Conservation (phyloP, 371 early-diverging fungal species). For the Amoeboaphelidium occidentale region DNA sequence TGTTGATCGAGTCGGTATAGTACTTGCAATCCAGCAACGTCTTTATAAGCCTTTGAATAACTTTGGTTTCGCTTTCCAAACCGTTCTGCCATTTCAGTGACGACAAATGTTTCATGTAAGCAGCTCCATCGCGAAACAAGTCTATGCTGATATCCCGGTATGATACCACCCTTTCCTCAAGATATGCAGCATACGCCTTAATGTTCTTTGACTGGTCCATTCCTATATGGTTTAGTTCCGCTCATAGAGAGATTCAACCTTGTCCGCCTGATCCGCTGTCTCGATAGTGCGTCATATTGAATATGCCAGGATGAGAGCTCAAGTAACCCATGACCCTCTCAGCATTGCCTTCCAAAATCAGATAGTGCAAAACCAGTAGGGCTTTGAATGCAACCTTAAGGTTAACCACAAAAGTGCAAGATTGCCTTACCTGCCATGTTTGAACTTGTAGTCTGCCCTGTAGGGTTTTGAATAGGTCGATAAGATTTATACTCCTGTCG, state of each 20-base stretch:
- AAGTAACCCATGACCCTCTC: slow-evolving; percentile 40
- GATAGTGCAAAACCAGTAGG: slow-evolving; percentile 52
- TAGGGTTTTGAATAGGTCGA: not conserved
- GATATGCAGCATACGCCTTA: slow-evolving; percentile 48
- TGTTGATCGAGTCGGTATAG: slow-evolving; percentile 52
- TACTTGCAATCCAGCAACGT: slow-evolving; percentile 48
- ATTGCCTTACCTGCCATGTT: not conserved
- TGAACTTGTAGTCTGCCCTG: not conserved
- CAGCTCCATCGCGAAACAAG: slow-evolving; percentile 19
- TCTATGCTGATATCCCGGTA: slow-evolving; percentile 49
- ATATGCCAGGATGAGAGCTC: slow-evolving; percentile 24
- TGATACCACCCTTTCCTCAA: slow-evolving; percentile 46
- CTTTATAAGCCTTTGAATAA: slow-evolving; percentile 53
- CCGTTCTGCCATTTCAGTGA: slow-evolving; percentile 32
- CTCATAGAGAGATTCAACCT: slow-evolving; percentile 2
- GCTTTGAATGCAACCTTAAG: slow-evolving; percentile 63
- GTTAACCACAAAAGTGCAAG: no score
- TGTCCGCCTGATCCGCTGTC: slow-evolving; percentile 21
- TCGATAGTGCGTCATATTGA: slow-evolving; percentile 29
- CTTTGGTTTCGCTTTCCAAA: slow-evolving; percentile 41
- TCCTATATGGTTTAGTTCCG: slow-evolving; percentile 3
- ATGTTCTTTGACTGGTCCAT: slow-evolving; percentile 46
- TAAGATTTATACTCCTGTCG: not conserved
- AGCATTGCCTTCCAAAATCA: slow-evolving; percentile 53
- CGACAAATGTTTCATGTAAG: slow-evolving; percentile 22